These are phyloP conservation scores for Mycena haematopus DNA, from an alignment of 768 basidiomycete species.

Conservation along the genomic window DNA sequence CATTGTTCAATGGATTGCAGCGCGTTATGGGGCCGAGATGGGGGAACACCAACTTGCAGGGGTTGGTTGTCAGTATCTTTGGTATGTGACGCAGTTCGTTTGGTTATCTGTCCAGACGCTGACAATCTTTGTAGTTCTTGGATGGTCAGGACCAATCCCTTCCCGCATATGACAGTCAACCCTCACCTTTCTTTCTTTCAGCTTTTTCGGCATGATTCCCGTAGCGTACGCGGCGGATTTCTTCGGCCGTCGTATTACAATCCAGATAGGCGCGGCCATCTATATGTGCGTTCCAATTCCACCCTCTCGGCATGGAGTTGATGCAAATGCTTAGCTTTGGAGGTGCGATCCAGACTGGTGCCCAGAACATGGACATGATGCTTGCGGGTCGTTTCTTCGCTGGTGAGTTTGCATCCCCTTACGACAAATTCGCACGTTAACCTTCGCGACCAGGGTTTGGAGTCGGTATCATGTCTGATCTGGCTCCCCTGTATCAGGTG, in stretches of 20 bases:
- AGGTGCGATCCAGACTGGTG: slow-evolving; percentile 54
- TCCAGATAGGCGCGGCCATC: slow-evolving; percentile 46
- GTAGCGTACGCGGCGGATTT: slow-evolving; percentile 48
- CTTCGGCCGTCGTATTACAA: slow-evolving; percentile 46
- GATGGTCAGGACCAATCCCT: slow-evolving; percentile 38
- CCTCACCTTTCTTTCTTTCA: slow-evolving; percentile 21
- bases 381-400: slow-evolving; percentile 58
- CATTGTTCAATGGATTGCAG: slow-evolving; percentile 24
- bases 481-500: slow-evolving; percentile 60
- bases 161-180: neutral
- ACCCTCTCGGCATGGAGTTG: neutral
- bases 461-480: slow-evolving; percentile 55
- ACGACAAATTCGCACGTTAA: neutral
- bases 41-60: slow-evolving; percentile 43
- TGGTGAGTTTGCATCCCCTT: slow-evolving; percentile 35
- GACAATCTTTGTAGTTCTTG: slow-evolving; percentile 38
- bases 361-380: slow-evolving; percentile 54
- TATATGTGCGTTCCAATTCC: slow-evolving; percentile 40
- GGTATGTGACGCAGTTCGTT: slow-evolving; percentile 32
- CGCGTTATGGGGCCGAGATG: slow-evolving; percentile 44
- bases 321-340: slow-evolving; percentile 40
- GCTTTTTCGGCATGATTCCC: slow-evolving; percentile 52
- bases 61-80: slow-evolving; percentile 50
- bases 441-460: slow-evolving; percentile 39
- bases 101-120: neutral